phyloP scores from a whole-genome alignment of 2,329 filamentous ascomycete genomes.

The Monilinia laxa region DNA sequence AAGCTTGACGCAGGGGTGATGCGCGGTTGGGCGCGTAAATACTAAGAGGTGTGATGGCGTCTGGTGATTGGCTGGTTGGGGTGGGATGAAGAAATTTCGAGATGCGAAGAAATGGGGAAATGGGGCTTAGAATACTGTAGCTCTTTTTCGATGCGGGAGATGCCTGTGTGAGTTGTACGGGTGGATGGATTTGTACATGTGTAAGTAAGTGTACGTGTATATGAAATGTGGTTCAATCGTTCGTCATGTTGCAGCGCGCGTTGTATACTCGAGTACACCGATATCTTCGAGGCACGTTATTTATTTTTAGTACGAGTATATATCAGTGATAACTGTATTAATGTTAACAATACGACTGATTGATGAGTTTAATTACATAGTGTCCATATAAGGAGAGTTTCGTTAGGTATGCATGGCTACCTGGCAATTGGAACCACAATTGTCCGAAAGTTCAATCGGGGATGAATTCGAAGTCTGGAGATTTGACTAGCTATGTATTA shows the following conservation, averaged over 20 bases:
- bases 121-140: too few species aligned
- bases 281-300: neutral
- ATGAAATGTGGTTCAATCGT: too few species aligned
- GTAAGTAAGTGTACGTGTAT: too few species aligned
- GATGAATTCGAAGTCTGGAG: rapidly evolving
- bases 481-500: neutral
- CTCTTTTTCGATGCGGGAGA: too few species aligned
- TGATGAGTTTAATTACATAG: neutral
- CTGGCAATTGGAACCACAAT: neutral
- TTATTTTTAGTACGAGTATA: neutral
- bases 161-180: too few species aligned
- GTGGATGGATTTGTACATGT: too few species aligned
- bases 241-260: too few species aligned
- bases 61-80: neutral
- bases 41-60: neutral
- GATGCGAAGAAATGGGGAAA: neutral
- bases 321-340: neutral
- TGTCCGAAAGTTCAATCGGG: neutral
- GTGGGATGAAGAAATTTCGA: neutral
- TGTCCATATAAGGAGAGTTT: neutral
- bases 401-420: neutral
- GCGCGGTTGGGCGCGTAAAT: constrained; percentile 15
- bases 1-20: neutral
- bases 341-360: neutral
- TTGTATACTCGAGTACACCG: too few species aligned